These are phyloP conservation scores for Plantago lanceolata DNA, from an alignment of 305 asterid species.

Conservation along the genomic window DNA sequence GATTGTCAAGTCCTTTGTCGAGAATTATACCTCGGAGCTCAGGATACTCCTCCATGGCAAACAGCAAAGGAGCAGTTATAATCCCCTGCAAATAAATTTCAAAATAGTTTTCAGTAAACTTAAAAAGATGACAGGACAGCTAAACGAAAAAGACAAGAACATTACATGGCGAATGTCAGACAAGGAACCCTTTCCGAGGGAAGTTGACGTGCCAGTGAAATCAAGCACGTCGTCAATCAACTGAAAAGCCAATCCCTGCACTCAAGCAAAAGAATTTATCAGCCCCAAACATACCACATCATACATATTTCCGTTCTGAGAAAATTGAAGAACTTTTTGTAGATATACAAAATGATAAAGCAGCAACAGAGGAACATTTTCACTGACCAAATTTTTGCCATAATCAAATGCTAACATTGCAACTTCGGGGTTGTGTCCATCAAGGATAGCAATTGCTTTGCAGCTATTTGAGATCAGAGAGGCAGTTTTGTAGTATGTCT, in stretches of 20 bases:
- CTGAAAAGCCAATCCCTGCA: constrained; percentile 95
- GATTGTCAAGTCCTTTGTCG: constrained; percentile 69
- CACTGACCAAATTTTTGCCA: constrained; percentile 84
- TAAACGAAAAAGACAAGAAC: constrained; percentile 7
- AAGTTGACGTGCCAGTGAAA: constrained; percentile 85
- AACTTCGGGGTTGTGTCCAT: constrained; percentile 89
- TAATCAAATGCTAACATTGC: constrained; percentile 83
- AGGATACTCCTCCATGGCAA: constrained; percentile 90
- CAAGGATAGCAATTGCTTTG: constrained; percentile 84
- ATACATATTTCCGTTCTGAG: no score
- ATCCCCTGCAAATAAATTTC: constrained; percentile 44
- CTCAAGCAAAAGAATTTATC: neutral
- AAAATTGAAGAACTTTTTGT: no score
- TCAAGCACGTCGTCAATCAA: constrained; percentile 93
- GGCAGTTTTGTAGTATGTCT: constrained; percentile 95
- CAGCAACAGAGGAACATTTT: neutral
- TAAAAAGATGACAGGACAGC: no score
- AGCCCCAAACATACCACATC: no score
- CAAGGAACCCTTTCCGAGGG: constrained; percentile 92
- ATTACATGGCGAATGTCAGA: constrained; percentile 92
- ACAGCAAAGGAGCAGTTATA: constrained; percentile 83
- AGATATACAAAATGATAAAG: neutral
- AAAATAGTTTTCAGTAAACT: no score
- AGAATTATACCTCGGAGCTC: constrained; percentile 54
- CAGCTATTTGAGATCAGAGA: constrained; percentile 94